phyloP scores from a whole-genome alignment of 495 filamentous ascomycete genomes.

The Zalerion maritima region DNA sequence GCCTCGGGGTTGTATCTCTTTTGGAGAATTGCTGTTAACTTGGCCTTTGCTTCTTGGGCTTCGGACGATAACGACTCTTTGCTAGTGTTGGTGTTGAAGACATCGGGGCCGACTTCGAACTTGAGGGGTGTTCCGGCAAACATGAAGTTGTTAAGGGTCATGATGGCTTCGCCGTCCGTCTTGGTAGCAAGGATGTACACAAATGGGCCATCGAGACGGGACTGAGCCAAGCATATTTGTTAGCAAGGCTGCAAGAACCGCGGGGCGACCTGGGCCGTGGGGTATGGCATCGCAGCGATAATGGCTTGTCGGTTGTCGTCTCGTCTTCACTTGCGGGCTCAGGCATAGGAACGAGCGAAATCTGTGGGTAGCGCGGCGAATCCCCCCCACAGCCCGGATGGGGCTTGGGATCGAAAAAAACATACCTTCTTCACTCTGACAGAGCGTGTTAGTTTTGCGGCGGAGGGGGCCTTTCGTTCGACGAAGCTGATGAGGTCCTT shows the following conservation, averaged over 20 bases:
- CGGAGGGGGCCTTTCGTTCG: slow-evolving; percentile 57
- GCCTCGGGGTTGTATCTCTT: slow-evolving; percentile 51
- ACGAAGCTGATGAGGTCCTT: slow-evolving; percentile 61
- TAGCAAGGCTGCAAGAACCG: slow-evolving; percentile 58
- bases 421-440: slow-evolving; percentile 78
- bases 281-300: slow-evolving; percentile 34
- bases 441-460: slow-evolving; percentile 34
- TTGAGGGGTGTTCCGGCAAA: slow-evolving; percentile 49
- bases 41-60: slow-evolving; percentile 26
- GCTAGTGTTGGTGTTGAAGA: slow-evolving; percentile 11
- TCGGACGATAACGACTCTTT: slow-evolving; percentile 22
- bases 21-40: slow-evolving; percentile 42
- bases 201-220: slow-evolving; percentile 51
- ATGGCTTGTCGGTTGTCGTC: slow-evolving; percentile 39
- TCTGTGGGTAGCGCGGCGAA: slow-evolving; percentile 29
- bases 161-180: slow-evolving; percentile 44
- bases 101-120: slow-evolving; percentile 27
- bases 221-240: slow-evolving; percentile 61
- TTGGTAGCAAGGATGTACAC: slow-evolving; percentile 51
- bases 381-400: slow-evolving; percentile 27
- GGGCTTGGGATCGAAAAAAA: slow-evolving; percentile 26
- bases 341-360: slow-evolving; percentile 43
- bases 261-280: slow-evolving; percentile 23
- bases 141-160: slow-evolving; percentile 45
- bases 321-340: slow-evolving; percentile 32